A percentile compares a stretch with the other conserved stretches of the same genome.
Conservation (phyloP, 139 green algal genomes). For the Asterochloris erici region DNA sequence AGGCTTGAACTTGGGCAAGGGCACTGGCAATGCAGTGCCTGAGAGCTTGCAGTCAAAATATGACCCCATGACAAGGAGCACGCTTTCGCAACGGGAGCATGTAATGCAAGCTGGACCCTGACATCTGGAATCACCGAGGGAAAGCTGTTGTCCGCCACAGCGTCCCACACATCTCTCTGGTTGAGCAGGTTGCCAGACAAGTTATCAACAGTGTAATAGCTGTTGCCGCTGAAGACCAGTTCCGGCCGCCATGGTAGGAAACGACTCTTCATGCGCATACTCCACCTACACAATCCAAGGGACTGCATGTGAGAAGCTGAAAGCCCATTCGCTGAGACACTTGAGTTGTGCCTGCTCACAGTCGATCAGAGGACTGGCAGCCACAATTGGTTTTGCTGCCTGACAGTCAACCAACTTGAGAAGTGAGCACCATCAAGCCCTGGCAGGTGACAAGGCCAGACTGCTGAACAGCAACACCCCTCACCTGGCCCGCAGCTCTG, state of each 20-base stretch:
- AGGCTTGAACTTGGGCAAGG: no score
- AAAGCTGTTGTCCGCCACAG: slow-evolving; percentile 47
- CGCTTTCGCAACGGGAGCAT: no score
- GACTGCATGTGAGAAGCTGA: not conserved
- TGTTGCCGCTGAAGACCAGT: slow-evolving; percentile 43
- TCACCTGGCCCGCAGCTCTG: slow-evolving; percentile 39
- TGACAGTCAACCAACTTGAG: not conserved
- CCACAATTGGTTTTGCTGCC: not conserved
- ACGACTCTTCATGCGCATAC: slow-evolving; percentile 39
- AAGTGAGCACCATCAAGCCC: not conserved
- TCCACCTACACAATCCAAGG: slow-evolving; percentile 32
- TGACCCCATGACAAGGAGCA: no score
- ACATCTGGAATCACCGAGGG: slow-evolving; percentile 36
- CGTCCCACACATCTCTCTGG: slow-evolving; percentile 62
- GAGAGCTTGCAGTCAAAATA: no score
- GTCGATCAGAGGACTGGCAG: not conserved
- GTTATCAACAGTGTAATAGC: slow-evolving; percentile 42
- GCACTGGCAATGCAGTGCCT: no score
- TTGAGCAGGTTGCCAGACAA: slow-evolving; percentile 30
- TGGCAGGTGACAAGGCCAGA: not conserved
- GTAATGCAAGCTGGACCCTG: no score
- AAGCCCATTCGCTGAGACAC: not conserved
- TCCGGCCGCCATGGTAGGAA: slow-evolving; percentile 45
- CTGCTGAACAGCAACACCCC: not conserved
- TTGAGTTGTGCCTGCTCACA: not conserved